Evolutionary conservation across 192 early-diverging fungal genomes (phyloP).

Genomic region (Diversispora eburnea): DNA sequence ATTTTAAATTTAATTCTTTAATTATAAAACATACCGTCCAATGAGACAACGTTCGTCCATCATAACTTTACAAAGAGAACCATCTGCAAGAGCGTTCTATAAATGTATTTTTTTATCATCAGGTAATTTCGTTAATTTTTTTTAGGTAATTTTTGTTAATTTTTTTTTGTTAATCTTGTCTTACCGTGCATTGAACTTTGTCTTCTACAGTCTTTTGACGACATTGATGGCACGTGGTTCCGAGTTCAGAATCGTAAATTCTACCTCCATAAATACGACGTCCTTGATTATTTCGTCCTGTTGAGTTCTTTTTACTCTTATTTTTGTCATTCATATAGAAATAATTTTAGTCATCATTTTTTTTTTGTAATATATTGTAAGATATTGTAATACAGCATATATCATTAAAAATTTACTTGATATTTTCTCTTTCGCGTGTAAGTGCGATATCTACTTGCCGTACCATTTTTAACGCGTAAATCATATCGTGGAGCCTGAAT

Average conservation of each 20-base stretch:
- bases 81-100: constrained; percentile 8
- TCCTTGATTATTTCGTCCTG: constrained; percentile 19
- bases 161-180: neutral
- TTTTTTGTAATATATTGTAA: too few relatives aligned
- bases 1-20: too few relatives aligned
- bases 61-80: constrained; percentile 22
- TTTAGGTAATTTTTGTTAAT: too few relatives aligned
- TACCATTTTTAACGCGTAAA: too few relatives aligned
- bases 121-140: neutral
- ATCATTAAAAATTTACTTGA: too few relatives aligned
- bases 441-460: too few relatives aligned
- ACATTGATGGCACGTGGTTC: constrained; percentile 31
- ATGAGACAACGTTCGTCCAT: constrained; percentile 34
- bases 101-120: neutral
- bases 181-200: constrained; percentile 26
- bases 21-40: constrained; percentile 4
- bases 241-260: constrained; percentile 26
- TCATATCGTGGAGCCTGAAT: too few relatives aligned
- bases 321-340: too few relatives aligned
- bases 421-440: too few relatives aligned
- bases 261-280: constrained; percentile 23
- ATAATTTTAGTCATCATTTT: too few relatives aligned
- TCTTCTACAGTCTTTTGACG: constrained; percentile 30
- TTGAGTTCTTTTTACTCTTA: neutral
- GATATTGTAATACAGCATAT: too few relatives aligned